Conservation (phyloP, 2,329 filamentous ascomycete genomes). For the Aspergillus sp. region DNA sequence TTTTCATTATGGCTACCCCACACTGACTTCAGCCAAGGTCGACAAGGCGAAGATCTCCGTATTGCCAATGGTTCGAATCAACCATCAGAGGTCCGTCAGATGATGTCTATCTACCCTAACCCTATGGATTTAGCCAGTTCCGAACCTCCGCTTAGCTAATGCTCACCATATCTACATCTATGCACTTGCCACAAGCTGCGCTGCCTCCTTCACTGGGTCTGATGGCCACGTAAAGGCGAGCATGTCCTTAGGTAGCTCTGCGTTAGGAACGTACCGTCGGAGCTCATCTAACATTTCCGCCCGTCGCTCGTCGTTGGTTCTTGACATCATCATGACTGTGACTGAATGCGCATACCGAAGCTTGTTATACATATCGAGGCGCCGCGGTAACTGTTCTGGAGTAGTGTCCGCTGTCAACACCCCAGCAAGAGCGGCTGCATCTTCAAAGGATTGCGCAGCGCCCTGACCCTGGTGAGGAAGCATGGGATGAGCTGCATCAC, state of each 20-base stretch:
- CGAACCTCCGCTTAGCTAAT: too few relatives aligned
- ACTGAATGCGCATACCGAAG: constrained; percentile 11
- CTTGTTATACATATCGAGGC: constrained; percentile 14
- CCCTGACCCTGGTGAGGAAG: constrained; percentile 35
- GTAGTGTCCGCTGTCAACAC: constrained; percentile 17
- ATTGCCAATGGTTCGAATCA: too few relatives aligned
- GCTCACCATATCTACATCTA: too few relatives aligned
- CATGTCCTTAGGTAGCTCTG: constrained; percentile 6
- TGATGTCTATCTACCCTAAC: too few relatives aligned
- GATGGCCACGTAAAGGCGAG: constrained; percentile 6
- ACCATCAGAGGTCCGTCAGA: too few relatives aligned
- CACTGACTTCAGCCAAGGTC: too few relatives aligned
- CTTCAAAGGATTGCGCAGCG: constrained; percentile 33
- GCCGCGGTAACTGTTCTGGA: constrained; percentile 4
- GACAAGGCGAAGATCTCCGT: too few relatives aligned
- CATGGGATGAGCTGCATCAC: constrained; percentile 17
- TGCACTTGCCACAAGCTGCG: not conserved
- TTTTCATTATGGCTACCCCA: too few relatives aligned
- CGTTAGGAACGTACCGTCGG: constrained; percentile 8
- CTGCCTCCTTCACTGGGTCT: constrained; percentile 3
- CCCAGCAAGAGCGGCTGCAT: constrained; percentile 29
- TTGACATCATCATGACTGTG: constrained; percentile 19
- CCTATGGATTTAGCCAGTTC: too few relatives aligned
- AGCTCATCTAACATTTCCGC: constrained; percentile 10
- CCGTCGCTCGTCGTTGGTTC: constrained; percentile 6